A percentile compares a stretch with the other conserved stretches of the same genome.
Evolutionary conservation across 2,329 filamentous ascomycete species (phyloP).

Genomic region (Ascochyta viciae-villosae): DNA sequence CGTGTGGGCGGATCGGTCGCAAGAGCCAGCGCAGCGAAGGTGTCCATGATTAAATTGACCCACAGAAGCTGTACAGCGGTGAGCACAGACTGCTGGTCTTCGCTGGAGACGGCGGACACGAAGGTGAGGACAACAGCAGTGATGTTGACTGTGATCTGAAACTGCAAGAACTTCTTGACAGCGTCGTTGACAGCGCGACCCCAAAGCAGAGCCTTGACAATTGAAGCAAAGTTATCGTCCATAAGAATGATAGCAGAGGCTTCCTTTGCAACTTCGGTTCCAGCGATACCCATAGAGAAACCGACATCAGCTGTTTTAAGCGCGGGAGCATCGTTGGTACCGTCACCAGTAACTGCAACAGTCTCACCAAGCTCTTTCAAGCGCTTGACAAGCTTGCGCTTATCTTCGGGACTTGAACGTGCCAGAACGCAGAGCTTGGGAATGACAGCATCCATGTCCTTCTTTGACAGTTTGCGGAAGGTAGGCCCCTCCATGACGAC

Average conservation of each 20-base stretch:
- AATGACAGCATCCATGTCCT: slow-evolving; percentile 63
- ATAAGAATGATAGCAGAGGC: slow-evolving; percentile 85
- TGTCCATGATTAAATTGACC: slow-evolving; percentile 98
- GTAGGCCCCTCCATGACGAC: slow-evolving; percentile 79
- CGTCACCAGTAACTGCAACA: slow-evolving; percentile 83
- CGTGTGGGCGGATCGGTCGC: slow-evolving; percentile 89
- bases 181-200: slow-evolving; percentile 60
- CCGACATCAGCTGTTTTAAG: slow-evolving; percentile 83
- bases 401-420: slow-evolving; percentile 73
- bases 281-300: slow-evolving; percentile 85
- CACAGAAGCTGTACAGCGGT: slow-evolving; percentile 91
- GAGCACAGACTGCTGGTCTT: slow-evolving; percentile 74
- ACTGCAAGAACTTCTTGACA: slow-evolving; percentile 57
- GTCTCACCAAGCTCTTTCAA: slow-evolving; percentile 74
- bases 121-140: slow-evolving; percentile 89
- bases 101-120: slow-evolving; percentile 79
- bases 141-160: slow-evolving; percentile 86
- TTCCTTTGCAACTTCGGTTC: slow-evolving; percentile 85
- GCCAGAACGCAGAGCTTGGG: slow-evolving; percentile 72
- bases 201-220: slow-evolving; percentile 83
- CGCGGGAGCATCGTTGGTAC: slow-evolving; percentile 83
- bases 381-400: slow-evolving; percentile 68
- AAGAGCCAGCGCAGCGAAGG: slow-evolving; percentile 85
- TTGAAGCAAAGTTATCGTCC: slow-evolving; percentile 89
- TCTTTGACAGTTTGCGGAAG: slow-evolving; percentile 74